A percentile compares a stretch with the other conserved stretches of the same genome.
Evolutionary conservation across 2,329 filamentous ascomycete genomes (phyloP).

Genomic region (Cercospora beticola): DNA sequence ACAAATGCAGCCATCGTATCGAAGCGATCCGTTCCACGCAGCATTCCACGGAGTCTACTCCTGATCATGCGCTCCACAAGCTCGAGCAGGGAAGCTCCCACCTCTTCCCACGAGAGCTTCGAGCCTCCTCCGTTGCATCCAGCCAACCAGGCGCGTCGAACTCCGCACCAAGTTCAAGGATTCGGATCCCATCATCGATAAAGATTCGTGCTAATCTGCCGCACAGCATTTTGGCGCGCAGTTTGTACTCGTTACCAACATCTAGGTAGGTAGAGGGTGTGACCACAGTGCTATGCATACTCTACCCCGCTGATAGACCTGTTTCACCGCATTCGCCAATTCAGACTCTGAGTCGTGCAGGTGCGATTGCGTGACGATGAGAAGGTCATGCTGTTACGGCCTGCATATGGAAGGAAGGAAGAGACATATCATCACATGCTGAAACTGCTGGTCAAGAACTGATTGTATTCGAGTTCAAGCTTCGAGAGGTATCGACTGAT

Average conservation of each 20-base stretch:
- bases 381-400: background rate
- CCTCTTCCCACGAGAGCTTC: conserved; percentile 6
- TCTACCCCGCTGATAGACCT: conserved; percentile 8
- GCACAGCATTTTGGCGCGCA: conserved; percentile 3
- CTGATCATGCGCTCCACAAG: conserved; percentile 37
- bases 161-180: background rate
- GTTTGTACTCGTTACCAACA: background rate
- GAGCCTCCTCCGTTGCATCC: background rate
- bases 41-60: background rate
- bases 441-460: background rate
- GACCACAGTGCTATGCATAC: background rate
- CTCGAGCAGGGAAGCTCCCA: conserved; percentile 34
- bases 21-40: background rate
- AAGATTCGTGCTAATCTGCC: background rate
- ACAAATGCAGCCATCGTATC: background rate
- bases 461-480: background rate
- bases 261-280: background rate
- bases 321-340: background rate
- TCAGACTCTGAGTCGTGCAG: background rate
- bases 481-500: background rate
- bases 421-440: background rate
- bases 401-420: background rate
- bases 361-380: background rate
- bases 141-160: background rate
- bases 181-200: conserved; percentile 2